Percentiles rank a stretch among this genome's conserved stretches.
Evolutionary conservation across 441 rosid species (phyloP).

Genomic region (Pelargonium australe): DNA sequence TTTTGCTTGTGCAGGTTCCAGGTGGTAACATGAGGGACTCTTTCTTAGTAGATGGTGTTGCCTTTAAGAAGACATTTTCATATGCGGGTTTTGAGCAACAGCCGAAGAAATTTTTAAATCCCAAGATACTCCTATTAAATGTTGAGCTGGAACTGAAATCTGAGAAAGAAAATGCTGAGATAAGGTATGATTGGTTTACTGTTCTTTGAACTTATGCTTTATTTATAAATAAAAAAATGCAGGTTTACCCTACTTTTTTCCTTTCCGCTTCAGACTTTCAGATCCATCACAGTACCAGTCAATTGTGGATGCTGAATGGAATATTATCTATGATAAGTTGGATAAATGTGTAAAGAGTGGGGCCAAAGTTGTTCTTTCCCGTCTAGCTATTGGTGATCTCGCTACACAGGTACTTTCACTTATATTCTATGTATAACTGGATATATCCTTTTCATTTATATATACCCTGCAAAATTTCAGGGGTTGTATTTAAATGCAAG

Average conservation of each 20-base stretch:
- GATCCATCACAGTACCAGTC: conserved; percentile 97
- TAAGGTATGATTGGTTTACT: conserved; percentile 43
- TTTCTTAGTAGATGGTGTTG: conserved; percentile 95
- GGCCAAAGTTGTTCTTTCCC: conserved; percentile 92
- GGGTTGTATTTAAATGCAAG: too few species aligned
- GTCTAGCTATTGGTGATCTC: conserved; percentile 94
- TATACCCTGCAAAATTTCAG: background rate
- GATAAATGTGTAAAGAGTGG: conserved; percentile 92
- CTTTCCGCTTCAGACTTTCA: conserved; percentile 51
- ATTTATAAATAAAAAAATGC: background rate
- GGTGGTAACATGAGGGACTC: conserved; percentile 98
- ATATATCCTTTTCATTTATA: background rate
- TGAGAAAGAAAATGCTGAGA: conserved; percentile 99
- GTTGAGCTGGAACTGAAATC: conserved; percentile 94
- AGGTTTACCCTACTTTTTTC: background rate
- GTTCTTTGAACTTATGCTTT: background rate
- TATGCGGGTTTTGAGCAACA: conserved; percentile 99
- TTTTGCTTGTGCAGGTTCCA: conserved; percentile 55
- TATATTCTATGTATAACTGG: background rate
- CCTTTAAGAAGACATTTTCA: conserved; percentile 96
- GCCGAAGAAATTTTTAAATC: conserved; percentile 80
- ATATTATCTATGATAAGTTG: conserved; percentile 94
- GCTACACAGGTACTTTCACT: conserved; percentile 83
- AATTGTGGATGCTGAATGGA: conserved; percentile 99
- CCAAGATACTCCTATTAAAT: conserved; percentile 76